phyloP scores from a whole-genome alignment of 2,329 filamentous ascomycete genomes.

The Periconia macrospinosa region DNA sequence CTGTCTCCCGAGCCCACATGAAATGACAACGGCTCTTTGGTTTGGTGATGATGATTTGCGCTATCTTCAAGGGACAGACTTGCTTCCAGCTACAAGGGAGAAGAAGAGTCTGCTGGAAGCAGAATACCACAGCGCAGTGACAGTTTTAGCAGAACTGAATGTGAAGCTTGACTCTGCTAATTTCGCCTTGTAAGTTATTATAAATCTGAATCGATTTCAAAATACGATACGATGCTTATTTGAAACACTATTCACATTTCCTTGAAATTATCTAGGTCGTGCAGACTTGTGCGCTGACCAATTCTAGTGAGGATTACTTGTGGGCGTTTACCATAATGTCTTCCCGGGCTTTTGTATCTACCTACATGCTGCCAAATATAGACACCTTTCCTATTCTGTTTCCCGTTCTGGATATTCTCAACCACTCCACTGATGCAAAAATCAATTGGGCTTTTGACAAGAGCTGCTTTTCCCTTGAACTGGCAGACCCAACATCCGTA shows the following conservation, averaged over 20 bases:
- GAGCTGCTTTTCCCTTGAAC: constrained; percentile 42
- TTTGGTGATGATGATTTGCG: constrained; percentile 37
- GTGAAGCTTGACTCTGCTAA: constrained; percentile 16
- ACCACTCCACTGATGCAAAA: constrained; percentile 50
- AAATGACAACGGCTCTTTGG: constrained; percentile 42
- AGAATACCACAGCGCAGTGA: constrained; percentile 28
- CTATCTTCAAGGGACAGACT: constrained; percentile 40
- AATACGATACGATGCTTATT: too few species aligned
- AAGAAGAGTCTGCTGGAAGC: constrained; percentile 20
- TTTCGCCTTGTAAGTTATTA: constrained; percentile 31
- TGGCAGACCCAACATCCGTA: constrained; percentile 39
- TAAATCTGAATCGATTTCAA: not conserved
- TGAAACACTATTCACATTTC: not conserved
- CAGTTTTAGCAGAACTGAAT: constrained; percentile 18
- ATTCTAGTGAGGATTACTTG: not conserved
- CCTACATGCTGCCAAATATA: constrained; percentile 28
- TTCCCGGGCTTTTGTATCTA: constrained; percentile 55
- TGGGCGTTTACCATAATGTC: constrained; percentile 58
- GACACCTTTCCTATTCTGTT: constrained; percentile 48
- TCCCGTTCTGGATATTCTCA: constrained; percentile 53
- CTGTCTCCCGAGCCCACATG: constrained; percentile 32
- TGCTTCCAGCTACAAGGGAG: constrained; percentile 28
- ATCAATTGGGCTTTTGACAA: constrained; percentile 49
- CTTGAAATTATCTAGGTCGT: not conserved
- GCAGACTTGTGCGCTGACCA: not conserved